Base-by-base conservation (phyloP, 2,329 filamentous ascomycete species). In the Cryphonectria nitschkei region DNA sequence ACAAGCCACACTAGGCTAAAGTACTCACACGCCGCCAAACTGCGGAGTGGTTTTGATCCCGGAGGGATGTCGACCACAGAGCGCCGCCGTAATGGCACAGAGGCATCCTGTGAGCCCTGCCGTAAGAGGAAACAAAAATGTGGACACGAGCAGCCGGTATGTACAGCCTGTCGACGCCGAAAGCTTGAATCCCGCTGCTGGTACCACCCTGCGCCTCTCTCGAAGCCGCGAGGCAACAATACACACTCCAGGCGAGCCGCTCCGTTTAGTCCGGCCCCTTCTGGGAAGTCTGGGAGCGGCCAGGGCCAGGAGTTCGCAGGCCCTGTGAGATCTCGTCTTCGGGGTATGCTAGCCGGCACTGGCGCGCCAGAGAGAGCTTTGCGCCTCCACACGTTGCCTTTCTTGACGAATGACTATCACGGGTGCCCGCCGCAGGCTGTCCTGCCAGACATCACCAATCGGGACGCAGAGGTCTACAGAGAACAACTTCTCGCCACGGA, bases 101-200 rank as follows among this genome's bases (percentile, higher is more conserved):
- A 65, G 9, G 63, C 63, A 13, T 65, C 63, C 14, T 52, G 63
- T 65, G 63, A 65, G 63, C 63, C 63, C 13, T 65, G 63, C 63
- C 63, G 63, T 7, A 43, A 65, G 16, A 43, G 63, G 11, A 65
- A 65, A n/a, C 39, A 29, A 7, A 65, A 65, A 6, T 65, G 41
- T 50, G 63, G 43, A 26, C 63, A 65, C 63, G 63, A 65, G 41
- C 39, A 65, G 41, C 63, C 63, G 11, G n/a, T 46, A 50, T 65
- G 63, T 34, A 26, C 43, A 8, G n/a, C 63, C 43, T 65, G 63
- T 52, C 63, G 26, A 22, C 63, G 63, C 16, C 63, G 63, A 5
- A 65, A 65, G 41, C 22, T 65, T 6, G 39, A 65, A 26, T 65
- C 62, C 16, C 62, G 62, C 26, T 65, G 62, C 62, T 65, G 62